These are phyloP conservation scores for Saccharomycopsis amapae DNA, from an alignment of 805 yeast species.

Conservation along the genomic window DNA sequence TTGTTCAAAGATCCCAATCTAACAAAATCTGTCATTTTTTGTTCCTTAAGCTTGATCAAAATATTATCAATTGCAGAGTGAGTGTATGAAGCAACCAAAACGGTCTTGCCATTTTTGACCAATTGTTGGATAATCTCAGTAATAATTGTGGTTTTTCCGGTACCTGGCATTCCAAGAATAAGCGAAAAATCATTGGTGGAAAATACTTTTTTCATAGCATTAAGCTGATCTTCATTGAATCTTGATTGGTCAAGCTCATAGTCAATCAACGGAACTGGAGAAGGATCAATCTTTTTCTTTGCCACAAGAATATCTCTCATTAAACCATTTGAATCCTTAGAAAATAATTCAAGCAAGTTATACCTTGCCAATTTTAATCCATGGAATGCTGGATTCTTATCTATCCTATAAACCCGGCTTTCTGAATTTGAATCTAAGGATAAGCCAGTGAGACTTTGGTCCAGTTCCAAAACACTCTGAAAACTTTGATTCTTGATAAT, in stretches of 20 bases:
- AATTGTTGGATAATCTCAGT: constrained; percentile 62
- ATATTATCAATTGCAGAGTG: constrained; percentile 97
- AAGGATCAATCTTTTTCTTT: constrained; percentile 15
- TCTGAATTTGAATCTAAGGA: neutral
- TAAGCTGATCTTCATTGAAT: constrained; percentile 46
- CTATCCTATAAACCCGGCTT: constrained; percentile 52
- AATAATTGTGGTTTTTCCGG: constrained; percentile 83
- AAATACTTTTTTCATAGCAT: constrained; percentile 61
- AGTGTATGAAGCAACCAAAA: constrained; percentile 79
- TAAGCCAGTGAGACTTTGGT: constrained; percentile 16
- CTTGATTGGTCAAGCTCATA: constrained; percentile 5
- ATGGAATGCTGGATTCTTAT: constrained; percentile 68
- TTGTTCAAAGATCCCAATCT: constrained; percentile 58
- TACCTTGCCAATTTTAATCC: constrained; percentile 72
- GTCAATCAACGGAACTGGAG: constrained; percentile 4
- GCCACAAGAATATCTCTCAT: constrained; percentile 32
- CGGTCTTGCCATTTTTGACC: constrained; percentile 53
- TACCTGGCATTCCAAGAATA: constrained; percentile 96
- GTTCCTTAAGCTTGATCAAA: constrained; percentile 55
- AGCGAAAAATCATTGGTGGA: constrained; percentile 68
- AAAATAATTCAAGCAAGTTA: constrained; percentile 65
- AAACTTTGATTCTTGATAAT: constrained; percentile 41
- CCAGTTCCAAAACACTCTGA: constrained; percentile 37
- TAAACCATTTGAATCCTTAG: constrained; percentile 33
- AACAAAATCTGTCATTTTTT: constrained; percentile 40